Evolutionary conservation across 192 early-diverging fungal genomes (phyloP), one percentile per base, ranked within the genome.

Genomic region (Spizellomyces punctatus): DNA sequence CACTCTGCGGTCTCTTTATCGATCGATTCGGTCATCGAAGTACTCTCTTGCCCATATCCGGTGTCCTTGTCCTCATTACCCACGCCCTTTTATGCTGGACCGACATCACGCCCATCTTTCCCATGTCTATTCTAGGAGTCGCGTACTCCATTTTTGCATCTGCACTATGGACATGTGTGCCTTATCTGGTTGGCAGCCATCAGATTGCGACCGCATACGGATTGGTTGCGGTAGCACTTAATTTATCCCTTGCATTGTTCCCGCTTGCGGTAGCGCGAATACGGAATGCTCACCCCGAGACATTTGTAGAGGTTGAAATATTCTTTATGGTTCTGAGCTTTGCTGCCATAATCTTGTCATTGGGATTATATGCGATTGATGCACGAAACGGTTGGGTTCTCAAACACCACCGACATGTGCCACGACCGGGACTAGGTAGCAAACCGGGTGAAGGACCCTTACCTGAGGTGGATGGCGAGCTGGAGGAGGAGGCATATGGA

Each of bases 161-260:
- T 5, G 83, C 86, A 5, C 46, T 91, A 10, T 91, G 89, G 89
- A 88, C 88, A 4, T 88, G 87, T 73, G 84, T 91, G n/a, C 85
- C 89, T 0, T 77, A 86, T 10, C 64, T 91, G 16, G 89, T 88
- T 36, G 72, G 78, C 19, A 64, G 71, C 27, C 78, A 87, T 63
- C 84, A 91, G 70, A 83, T 91, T n/a, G 89, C 85, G 6, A 89
- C 88, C 1, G 88, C 89, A 0, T 91, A 90, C 60, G 89, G 89
- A 10, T 61, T 90, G 8, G 63, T 88, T 4, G 81, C 88, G 1
- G 82, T 87, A 10, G 85, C 86, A 10, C 74, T 91, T 42, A 91
- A 91, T 58, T 64, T 86, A 36, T 79, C 80, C 5, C 73, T 91
- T 55, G 82, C 86, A 5, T 44, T 75, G 6, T 85, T 89, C 42